Evolutionary conservation across 139 green algal genomes (phyloP).

Genomic region (Klebsormidium nitens): DNA sequence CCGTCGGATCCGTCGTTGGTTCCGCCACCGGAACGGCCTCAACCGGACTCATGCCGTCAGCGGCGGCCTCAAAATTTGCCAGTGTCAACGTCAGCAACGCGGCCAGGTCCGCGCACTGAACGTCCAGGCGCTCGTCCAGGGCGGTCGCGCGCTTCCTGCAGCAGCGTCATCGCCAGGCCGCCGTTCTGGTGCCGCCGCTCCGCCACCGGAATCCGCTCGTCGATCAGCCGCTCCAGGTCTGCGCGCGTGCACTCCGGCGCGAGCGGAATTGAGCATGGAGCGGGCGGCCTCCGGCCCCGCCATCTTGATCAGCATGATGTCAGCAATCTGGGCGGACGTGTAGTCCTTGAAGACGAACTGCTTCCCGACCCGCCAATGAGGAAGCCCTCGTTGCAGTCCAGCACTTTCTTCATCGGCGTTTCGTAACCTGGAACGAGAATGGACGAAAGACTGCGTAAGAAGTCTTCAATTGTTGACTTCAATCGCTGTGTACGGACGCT

Average conservation of each 20-base stretch:
- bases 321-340: slow-evolving; percentile 1
- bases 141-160: slow-evolving; percentile 9
- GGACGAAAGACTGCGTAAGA: too few relatives aligned
- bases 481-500: too few relatives aligned
- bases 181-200: slow-evolving; percentile 2
- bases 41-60: too few relatives aligned
- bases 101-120: neutral
- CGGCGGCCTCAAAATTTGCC: neutral
- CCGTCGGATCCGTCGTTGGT: too few relatives aligned
- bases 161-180: slow-evolving; percentile 8
- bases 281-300: neutral
- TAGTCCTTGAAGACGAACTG: slow-evolving; percentile 11
- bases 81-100: slow-evolving; percentile 3
- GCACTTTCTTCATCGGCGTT: slow-evolving; percentile 13
- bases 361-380: slow-evolving; percentile 8
- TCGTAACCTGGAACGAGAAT: slow-evolving; percentile 11
- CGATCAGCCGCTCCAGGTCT: neutral
- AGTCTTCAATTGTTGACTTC: too few relatives aligned
- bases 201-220: neutral
- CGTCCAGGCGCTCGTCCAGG: slow-evolving; percentile 12
- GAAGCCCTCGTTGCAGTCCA: slow-evolving; percentile 18
- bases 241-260: neutral
- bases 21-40: too few relatives aligned
- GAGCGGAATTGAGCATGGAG: neutral
- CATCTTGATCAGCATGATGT: slow-evolving; percentile 14